These are phyloP conservation scores for Solanum bukasovii DNA, from an alignment of 257 asterid species.

Conservation along the genomic window DNA sequence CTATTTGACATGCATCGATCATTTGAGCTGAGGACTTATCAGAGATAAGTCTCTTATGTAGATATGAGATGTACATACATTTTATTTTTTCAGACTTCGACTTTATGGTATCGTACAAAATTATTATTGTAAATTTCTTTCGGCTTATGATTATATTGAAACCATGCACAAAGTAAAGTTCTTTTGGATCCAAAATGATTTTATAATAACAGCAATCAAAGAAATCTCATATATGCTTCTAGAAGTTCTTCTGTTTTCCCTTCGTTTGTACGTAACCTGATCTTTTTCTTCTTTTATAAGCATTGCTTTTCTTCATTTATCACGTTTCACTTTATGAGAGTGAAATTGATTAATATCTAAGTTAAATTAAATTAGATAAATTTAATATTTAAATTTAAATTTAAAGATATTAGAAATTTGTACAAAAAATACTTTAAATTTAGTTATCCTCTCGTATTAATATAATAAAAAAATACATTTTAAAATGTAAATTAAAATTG, in stretches of 20 bases:
- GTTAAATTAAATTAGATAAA: not conserved
- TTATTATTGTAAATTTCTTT: not conserved
- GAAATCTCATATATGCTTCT: not conserved
- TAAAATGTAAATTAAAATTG: no score
- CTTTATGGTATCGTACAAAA: fast-evolving
- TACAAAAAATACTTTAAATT: no score
- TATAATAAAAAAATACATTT: no score
- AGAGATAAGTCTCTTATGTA: no score
- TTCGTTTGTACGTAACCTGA: not conserved
- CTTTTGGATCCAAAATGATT: not conserved
- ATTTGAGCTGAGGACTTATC: fast-evolving
- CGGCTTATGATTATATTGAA: not conserved
- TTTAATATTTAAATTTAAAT: no score
- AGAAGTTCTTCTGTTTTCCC: not conserved
- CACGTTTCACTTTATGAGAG: no score
- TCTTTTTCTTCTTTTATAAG: not conserved
- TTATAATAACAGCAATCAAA: not conserved
- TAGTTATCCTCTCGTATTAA: no score
- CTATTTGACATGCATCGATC: no score
- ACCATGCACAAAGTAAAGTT: not conserved
- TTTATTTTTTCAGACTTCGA: not conserved
- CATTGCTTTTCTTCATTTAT: not conserved
- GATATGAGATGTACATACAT: fast-evolving
- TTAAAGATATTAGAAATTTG: no score
- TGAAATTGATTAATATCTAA: no score